phyloP scores from a whole-genome alignment of 208 protist species.

The Trypanosoma vivax region DNA sequence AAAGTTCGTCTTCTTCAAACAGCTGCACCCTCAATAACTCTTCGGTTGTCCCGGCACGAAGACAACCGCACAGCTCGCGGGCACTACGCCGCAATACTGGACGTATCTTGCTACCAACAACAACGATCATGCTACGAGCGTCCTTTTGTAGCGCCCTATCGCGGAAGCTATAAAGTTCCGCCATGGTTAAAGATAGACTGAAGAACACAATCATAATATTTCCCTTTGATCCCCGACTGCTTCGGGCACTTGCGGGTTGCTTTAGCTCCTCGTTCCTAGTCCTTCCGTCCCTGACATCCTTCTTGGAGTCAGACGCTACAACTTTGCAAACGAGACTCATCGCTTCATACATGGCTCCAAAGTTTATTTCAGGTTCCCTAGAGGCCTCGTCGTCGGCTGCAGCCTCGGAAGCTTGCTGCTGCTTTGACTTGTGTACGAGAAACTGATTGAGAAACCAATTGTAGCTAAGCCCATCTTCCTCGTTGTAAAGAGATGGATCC shows the following conservation, averaged over 20 bases:
- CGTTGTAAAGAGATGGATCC: conserved; percentile 20
- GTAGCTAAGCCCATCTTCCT: conserved; percentile 51
- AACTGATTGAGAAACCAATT: conserved; percentile 71
- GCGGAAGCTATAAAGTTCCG: conserved; percentile 49
- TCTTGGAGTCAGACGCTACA: not conserved
- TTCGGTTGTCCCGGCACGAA: conserved; percentile 31
- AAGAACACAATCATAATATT: conserved; percentile 60
- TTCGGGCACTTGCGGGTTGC: not conserved
- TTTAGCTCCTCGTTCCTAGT: not conserved
- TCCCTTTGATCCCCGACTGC: conserved; percentile 18
- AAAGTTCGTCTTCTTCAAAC: conserved; percentile 91
- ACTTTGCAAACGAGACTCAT: not conserved
- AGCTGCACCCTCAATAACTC: conserved; percentile 81
- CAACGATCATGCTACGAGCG: conserved; percentile 53
- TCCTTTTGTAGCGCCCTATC: conserved; percentile 55
- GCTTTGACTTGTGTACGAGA: conserved; percentile 10
- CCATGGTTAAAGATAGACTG: conserved; percentile 37
- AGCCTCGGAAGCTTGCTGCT: conserved; percentile 1
- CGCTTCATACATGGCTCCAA: not conserved
- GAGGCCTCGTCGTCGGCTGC: not conserved
- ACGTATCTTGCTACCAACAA: conserved; percentile 40
- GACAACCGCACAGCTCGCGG: conserved; percentile 54
- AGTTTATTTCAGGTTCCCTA: not conserved
- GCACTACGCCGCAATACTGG: conserved; percentile 44
- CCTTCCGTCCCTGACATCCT: not conserved